Evolutionary conservation across 139 green algal genomes (phyloP).

Genomic region (Tetraselmis chui): DNA sequence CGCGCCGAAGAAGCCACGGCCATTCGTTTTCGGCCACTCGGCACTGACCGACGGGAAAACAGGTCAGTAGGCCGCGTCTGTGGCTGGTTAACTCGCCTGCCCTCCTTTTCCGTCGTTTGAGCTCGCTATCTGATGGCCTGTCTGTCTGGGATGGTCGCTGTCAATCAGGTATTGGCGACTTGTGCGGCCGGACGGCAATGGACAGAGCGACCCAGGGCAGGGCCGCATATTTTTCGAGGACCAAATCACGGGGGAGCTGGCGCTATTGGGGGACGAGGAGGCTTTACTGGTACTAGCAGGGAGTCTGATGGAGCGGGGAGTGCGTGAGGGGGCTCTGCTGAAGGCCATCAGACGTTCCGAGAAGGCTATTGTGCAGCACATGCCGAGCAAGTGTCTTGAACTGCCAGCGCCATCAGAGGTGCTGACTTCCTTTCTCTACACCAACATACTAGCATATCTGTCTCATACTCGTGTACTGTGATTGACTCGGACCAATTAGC

Average conservation of each 20-base stretch:
- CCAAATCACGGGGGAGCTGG: background rate
- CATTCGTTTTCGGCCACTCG: background rate
- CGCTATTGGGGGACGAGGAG: background rate
- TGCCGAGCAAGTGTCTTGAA: background rate
- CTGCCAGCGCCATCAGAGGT: background rate
- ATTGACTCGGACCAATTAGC: no score
- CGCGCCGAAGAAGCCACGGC: background rate
- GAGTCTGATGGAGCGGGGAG: background rate
- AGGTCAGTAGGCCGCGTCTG: no score
- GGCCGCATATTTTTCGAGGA: background rate
- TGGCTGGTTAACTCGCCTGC: no score
- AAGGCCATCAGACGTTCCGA: background rate
- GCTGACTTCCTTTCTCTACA: background rate
- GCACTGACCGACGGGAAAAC: background rate
- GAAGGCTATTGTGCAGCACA: background rate
- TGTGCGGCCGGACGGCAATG: background rate
- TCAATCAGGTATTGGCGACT: background rate
- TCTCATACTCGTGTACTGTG: no score
- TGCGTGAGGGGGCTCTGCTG: background rate
- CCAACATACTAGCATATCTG: no score
- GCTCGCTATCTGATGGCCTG: no score
- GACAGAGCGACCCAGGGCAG: background rate
- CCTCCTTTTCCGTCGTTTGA: no score
- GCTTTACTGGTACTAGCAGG: background rate
- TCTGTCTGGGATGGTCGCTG: no score